A percentile compares a stretch with the other conserved stretches of the same genome.
phyloP scores from a whole-genome alignment of 306 rosid genomes.

The Datisca glomerata region DNA sequence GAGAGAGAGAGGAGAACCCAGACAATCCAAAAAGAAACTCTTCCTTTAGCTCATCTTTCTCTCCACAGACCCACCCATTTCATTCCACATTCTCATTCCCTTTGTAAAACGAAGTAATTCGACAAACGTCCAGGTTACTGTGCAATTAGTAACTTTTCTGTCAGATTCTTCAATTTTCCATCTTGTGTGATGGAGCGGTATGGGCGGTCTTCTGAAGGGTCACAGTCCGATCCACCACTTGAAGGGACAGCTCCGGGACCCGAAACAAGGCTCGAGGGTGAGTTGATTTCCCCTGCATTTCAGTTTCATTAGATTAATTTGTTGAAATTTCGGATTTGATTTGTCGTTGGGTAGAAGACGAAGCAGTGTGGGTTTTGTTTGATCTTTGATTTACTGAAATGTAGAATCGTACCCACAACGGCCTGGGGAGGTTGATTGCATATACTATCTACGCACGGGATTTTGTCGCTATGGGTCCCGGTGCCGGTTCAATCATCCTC shows the following conservation, averaged over 20 bases:
- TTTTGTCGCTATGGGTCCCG: constrained; percentile 73
- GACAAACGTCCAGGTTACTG: background rate
- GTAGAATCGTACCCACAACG: constrained; percentile 86
- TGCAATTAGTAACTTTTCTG: too few species aligned
- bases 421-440: constrained; percentile 77
- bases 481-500: constrained; percentile 96
- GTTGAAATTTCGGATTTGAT: constrained; percentile 15
- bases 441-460: constrained; percentile 63
- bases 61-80: background rate
- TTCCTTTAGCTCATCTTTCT: background rate
- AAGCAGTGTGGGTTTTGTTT: constrained; percentile 18
- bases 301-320: constrained; percentile 12
- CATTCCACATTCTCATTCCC: background rate
- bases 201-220: constrained; percentile 58
- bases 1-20: background rate
- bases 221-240: constrained; percentile 75
- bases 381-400: constrained; percentile 27
- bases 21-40: background rate
- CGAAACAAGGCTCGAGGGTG: constrained; percentile 55
- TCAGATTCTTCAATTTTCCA: background rate
- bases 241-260: constrained; percentile 49
- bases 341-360: constrained; percentile 24
- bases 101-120: background rate
- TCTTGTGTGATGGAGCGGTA: constrained; percentile 83
- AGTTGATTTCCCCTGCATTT: constrained; percentile 30